Evolutionary conservation across 768 basidiomycete genomes (phyloP), one percentile per base, ranked within the genome.

Genomic region (Russula dissimulans): DNA sequence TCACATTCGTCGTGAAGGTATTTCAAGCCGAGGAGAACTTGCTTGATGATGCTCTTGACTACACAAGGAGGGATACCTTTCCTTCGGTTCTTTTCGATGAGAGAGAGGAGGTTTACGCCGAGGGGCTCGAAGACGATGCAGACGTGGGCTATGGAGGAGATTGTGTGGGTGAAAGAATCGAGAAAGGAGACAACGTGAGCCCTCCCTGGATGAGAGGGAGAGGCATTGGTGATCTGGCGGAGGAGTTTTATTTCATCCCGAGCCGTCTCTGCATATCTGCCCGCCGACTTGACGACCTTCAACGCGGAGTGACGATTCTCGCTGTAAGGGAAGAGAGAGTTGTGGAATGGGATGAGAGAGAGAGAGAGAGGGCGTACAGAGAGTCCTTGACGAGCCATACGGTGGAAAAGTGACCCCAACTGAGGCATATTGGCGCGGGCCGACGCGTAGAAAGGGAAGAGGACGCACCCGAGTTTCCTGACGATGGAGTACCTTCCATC

Each of bases 321-420:
- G 7, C 92, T 95, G 67, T 29, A 22, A 4, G 2, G 54, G 4
- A 11, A 12, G 32, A 29, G 41, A 18, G 31, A 47, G 12, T 15
- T 29, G 18, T 15, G 26, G 38, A 29, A 54, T 49, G 49, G 53
- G 38, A 26, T 54, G 26, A 57, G 52, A 45, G 43, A 54, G 54
- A 22, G 9, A 11, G 4, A 10, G 34, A 67, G 44, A 49, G 58
- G 47, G 80, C 89, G 69, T 66, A 91, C 89, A 82, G 74, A 31
- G 76, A 73, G 70, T 92, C 91, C 69, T 86, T 85, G 18, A 89
- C 88, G 38, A 93, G 85, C 92, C 92, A 94, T 29, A 94, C 93
- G 15, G 93, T 95, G 2, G 90, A 93, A 71, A 95, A 95, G 75
- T 95, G 92, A 42, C 93, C 93, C 93, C 93, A 95, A 59, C 89